Conservation (phyloP, 192 early-diverging fungal genomes). For the Entomortierella beljakovae region DNA sequence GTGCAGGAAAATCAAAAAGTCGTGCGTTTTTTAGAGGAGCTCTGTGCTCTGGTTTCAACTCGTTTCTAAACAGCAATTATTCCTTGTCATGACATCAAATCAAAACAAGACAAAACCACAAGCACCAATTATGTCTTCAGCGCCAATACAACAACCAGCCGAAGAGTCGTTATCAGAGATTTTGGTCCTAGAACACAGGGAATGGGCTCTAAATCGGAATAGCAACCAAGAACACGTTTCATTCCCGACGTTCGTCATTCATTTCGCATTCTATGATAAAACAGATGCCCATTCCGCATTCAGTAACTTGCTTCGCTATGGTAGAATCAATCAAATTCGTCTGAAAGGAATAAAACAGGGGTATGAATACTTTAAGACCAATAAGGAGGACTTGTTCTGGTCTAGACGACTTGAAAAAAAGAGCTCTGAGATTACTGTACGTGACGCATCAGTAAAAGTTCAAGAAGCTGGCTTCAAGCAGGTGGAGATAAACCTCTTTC, state of each 20-base stretch:
- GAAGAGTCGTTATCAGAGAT: not conserved
- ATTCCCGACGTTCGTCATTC: slow-evolving; percentile 14
- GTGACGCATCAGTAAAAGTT: slow-evolving; percentile 11
- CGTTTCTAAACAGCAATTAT: no score
- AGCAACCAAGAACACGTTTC: slow-evolving; percentile 13
- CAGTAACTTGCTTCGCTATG: slow-evolving; percentile 6
- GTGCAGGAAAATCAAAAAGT: no score
- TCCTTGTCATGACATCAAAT: slow-evolving; percentile 14
- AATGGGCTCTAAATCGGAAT: slow-evolving; percentile 10
- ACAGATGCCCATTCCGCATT: slow-evolving; percentile 18
- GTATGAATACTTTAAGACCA: slow-evolving; percentile 19
- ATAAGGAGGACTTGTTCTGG: slow-evolving; percentile 21
- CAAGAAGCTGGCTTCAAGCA: slow-evolving; percentile 26
- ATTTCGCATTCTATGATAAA: slow-evolving; percentile 17
- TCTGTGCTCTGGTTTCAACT: no score
- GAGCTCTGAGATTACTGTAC: slow-evolving; percentile 12
- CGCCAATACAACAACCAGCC: no score
- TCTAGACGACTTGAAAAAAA: slow-evolving; percentile 19
- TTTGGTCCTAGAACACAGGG: slow-evolving; percentile 1
- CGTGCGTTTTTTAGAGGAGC: no score
- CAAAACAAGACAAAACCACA: slow-evolving; percentile 4
- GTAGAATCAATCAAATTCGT: slow-evolving; percentile 7
- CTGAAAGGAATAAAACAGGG: not conserved
- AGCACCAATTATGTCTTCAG: no score
- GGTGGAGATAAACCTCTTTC: slow-evolving; percentile 10